Evolutionary conservation across 78 protist genomes (phyloP).

Genomic region (Chrysochromulina parva): DNA sequence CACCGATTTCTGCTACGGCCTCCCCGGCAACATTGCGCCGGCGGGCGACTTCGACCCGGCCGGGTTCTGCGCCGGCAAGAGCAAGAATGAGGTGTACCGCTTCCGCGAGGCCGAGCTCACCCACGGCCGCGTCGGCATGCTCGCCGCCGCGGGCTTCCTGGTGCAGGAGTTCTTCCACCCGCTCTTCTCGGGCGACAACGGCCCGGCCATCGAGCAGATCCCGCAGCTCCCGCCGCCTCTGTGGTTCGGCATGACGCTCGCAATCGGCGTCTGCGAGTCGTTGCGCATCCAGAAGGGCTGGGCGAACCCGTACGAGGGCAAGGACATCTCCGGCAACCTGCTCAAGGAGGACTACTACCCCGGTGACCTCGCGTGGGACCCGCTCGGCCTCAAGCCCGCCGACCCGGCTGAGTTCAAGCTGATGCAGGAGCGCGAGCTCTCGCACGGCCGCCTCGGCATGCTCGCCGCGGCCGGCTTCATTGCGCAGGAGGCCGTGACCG

Average conservation of each 20-base stretch:
- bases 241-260: conserved; percentile 15
- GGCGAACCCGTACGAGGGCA: not conserved
- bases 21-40: not conserved
- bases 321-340: conserved; percentile 7
- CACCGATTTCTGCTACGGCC: not conserved
- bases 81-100: not conserved
- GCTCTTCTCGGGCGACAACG: not conserved
- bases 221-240: not conserved
- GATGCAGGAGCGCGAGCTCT: conserved; percentile 27
- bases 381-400: not conserved
- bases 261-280: conserved; percentile 27
- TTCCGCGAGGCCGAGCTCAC: conserved; percentile 44
- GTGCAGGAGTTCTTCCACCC: not conserved
- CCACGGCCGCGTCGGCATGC: conserved; percentile 49
- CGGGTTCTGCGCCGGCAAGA: not conserved
- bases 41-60: not conserved
- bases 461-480: conserved; percentile 30
- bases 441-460: conserved; percentile 41
- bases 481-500: conserved; percentile 17
- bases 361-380: conserved; percentile 38
- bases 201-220: not conserved
- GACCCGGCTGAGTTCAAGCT: not conserved
- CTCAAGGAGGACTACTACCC: not conserved
- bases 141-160: conserved; percentile 6
- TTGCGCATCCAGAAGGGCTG: not conserved